Base-by-base conservation (phyloP, 2,329 filamentous ascomycete genomes). In the Ampelomyces quisqualis region DNA sequence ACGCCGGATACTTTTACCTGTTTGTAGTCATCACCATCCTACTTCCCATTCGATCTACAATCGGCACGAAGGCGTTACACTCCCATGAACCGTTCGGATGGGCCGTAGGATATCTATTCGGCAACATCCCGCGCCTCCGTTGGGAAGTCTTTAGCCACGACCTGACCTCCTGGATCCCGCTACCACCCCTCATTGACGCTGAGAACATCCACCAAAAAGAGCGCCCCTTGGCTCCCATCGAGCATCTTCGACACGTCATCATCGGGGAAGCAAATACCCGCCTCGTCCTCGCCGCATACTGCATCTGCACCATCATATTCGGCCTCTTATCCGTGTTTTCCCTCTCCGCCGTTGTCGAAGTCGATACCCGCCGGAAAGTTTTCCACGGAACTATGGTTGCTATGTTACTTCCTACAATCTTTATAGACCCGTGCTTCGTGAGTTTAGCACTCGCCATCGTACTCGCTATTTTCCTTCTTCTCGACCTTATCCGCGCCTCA, bases 371-470 rank as follows among this genome's bases (percentile, higher is more conserved):
- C 34, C 83, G 93, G 35, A 98, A 98, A 69, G 88, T 97, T 17
- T 98, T 98, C 67, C 93, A 98, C 68, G 94, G 94, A 55, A 95
- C 91, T 78, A 97, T 97, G 86, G 91, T 97, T 6, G 82, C 83
- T 40, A 96, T 98, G 88, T 84, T 98, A 40, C 77, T 97, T 2
- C 90, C 93, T 0, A 82, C 88, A 1, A 87, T 85, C 2, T 96
- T 83, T 63, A 73, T 97, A 49, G 93, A 98, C 65, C 91, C 93
- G 1, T 77, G 84, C 27, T 97, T 88, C 67, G 83, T 84, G 34
- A 81, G 86, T 1, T 74, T 98, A 9, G 88, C 90, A 0, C 76
- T 97, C n/a, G 77, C 78, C 0, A 72, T 96, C 21, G 81, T 90
- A 18, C 78, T 98, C 23, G 83, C 86, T 3, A 76, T 94, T 37